Evolutionary conservation across 2,329 filamentous ascomycete genomes (phyloP), one percentile per base, ranked within the genome.

Genomic region (Tolypocladium inflatum): DNA sequence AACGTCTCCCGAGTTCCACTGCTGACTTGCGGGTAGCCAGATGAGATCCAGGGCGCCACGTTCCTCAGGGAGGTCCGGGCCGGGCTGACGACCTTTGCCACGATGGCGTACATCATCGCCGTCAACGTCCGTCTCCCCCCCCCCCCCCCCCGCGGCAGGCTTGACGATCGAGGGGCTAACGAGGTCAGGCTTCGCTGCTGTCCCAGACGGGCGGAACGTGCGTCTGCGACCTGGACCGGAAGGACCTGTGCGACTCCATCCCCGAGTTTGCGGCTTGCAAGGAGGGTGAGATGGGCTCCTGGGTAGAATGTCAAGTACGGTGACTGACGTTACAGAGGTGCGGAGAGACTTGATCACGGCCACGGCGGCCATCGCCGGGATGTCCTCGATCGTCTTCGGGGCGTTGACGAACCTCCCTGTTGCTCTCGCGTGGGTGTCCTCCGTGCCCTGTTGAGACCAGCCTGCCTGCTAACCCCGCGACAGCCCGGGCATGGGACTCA

Each of bases 91-190:
- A 94, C 90, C 2, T 89, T 89, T 68, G 86, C 87, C 57, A 88
- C 87, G 3, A 91, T 91, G 89, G 87, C 89, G 17, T 93, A 92
- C 72, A 93, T 94, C 65, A 91, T 94, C 67, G 87, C 87, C 10
- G 85, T 87, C 62, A 86, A 87, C 65, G 83, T 83, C 62, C 65
- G 78, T 65, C 5, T 2, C 23, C 15, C 21, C n/a, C 9, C 19
- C 15, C 13, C n/a, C n/a, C n/a, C n/a, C n/a, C n/a, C n/a, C n/a
- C n/a, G n/a, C n/a, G n/a, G 3, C 21, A 6, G 13, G 9, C 8
- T 35, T 54, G 33, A 3, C 3, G 13, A 1, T 10, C 9, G 2
- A 21, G 35, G n/a, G n/a, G 37, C 15, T 60, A 1, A 55, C 26
- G n/a, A 8, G 19, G 11, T 3, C 76, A 94, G 82, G 79, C 85